Percentiles rank a stretch among this genome's conserved stretches.
phyloP scores from a whole-genome alignment of 345 rosid species.

The Psidium guajava region DNA sequence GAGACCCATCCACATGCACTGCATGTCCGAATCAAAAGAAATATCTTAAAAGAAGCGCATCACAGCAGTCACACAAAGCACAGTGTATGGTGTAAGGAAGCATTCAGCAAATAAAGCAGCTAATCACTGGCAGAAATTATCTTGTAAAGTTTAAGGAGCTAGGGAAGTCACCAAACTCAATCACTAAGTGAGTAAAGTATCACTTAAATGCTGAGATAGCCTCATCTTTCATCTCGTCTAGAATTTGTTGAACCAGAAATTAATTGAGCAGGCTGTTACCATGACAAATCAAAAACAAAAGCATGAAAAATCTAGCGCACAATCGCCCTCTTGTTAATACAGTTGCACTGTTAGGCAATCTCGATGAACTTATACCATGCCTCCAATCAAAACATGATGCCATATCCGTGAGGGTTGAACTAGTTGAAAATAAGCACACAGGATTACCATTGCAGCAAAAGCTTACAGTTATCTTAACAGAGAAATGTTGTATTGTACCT shows the following conservation, averaged over 20 bases:
- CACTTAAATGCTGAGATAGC: not conserved
- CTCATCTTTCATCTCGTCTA: not conserved
- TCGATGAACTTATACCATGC: not conserved
- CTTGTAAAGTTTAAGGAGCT: not conserved
- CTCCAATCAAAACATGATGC: not conserved
- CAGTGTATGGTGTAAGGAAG: not conserved
- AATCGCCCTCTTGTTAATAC: not conserved
- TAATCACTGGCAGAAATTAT: not conserved
- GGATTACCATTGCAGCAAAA: not conserved
- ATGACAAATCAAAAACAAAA: not conserved
- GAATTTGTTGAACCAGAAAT: not conserved
- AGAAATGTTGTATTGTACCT: constrained; percentile 34
- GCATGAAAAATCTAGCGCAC: not conserved
- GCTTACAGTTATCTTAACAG: not conserved
- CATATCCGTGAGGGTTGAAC: not conserved
- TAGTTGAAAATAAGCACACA: not conserved
- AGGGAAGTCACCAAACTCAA: not conserved
- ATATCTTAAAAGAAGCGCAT: not conserved
- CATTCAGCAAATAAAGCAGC: not conserved
- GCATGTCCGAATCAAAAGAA: not conserved
- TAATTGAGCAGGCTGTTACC: not conserved
- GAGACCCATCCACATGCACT: not conserved
- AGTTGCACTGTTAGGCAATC: not conserved
- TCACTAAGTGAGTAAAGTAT: not conserved
- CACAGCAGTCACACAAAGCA: not conserved